Percentiles rank a stretch among this genome's conserved stretches.
Conservation (phyloP, 306 rosid genomes). For the Corylus avellana region DNA sequence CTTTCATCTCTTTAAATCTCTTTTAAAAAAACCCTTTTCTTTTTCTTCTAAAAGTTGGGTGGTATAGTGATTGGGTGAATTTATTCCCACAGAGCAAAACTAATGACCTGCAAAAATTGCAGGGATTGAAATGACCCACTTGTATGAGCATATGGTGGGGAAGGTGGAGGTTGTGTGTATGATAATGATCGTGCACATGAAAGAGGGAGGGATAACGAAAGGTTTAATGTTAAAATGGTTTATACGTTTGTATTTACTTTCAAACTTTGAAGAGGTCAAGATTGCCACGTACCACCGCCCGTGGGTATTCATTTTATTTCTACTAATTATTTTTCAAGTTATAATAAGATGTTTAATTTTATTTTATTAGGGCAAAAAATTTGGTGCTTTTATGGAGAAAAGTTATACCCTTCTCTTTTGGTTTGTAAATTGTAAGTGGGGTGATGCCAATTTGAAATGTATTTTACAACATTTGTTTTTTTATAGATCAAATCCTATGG, state of each 20-base stretch:
- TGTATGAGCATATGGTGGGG: constrained; percentile 18
- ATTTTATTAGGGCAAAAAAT: too few relatives aligned
- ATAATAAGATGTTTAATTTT: too few relatives aligned
- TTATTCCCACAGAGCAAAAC: not conserved
- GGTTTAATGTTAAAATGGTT: not conserved
- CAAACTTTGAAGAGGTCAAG: constrained; percentile 29
- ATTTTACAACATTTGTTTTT: too few relatives aligned
- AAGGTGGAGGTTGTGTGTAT: constrained; percentile 13
- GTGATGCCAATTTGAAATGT: too few relatives aligned
- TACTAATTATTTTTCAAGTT: too few relatives aligned
- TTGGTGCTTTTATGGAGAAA: too few relatives aligned
- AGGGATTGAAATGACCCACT: constrained; percentile 4
- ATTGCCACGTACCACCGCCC: constrained; percentile 30
- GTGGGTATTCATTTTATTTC: constrained; percentile 14
- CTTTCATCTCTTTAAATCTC: constrained; percentile 16
- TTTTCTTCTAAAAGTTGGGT: constrained; percentile 21
- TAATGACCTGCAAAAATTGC: not conserved
- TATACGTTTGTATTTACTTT: not conserved
- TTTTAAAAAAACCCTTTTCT: not conserved
- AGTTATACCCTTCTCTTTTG: too few relatives aligned
- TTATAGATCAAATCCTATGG: too few relatives aligned
- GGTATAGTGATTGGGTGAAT: constrained; percentile 31
- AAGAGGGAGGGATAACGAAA: not conserved
- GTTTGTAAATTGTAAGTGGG: too few relatives aligned
- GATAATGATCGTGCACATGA: constrained; percentile 23